A percentile compares a stretch with the other conserved stretches of the same genome.
Conservation (phyloP, 2,329 filamentous ascomycete genomes). For the Onygena corvina region DNA sequence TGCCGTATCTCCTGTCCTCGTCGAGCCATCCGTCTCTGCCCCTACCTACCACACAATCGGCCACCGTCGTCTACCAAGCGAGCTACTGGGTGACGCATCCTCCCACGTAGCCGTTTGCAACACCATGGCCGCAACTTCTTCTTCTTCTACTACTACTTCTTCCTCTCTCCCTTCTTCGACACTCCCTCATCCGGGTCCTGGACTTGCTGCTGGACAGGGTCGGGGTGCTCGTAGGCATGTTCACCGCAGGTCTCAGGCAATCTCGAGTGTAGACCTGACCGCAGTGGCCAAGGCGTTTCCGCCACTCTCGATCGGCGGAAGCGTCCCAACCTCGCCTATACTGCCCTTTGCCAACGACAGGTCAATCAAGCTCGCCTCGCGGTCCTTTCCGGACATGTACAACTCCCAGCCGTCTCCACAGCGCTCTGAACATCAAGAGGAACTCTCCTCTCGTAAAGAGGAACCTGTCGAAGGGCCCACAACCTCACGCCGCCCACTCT, state of each 20-base stretch:
- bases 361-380: slow-evolving; percentile 24
- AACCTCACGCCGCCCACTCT: slow-evolving; percentile 65
- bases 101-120: slow-evolving; percentile 22
- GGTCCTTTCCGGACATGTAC: slow-evolving; percentile 23
- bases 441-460: neutral
- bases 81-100: slow-evolving; percentile 20
- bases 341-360: slow-evolving; percentile 22
- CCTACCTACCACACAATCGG: slow-evolving; percentile 21
- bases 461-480: slow-evolving; percentile 14
- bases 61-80: slow-evolving; percentile 43
- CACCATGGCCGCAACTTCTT: neutral
- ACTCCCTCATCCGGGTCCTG: slow-evolving; percentile 25
- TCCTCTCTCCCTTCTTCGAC: no score
- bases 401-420: slow-evolving; percentile 24
- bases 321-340: slow-evolving; percentile 42
- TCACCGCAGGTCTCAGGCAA: slow-evolving; percentile 67
- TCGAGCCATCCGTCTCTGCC: slow-evolving; percentile 21
- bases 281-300: slow-evolving; percentile 38
- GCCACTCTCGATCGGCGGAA: slow-evolving; percentile 42
- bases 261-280: slow-evolving; percentile 70
- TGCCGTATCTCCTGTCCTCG: slow-evolving; percentile 14
- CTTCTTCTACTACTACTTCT: slow-evolving; percentile 38
- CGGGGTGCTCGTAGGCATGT: slow-evolving; percentile 56
- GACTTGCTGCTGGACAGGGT: slow-evolving; percentile 31
- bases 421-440: slow-evolving; percentile 22